These are phyloP conservation scores for Phialemonium atrogriseum DNA, from an alignment of 2,329 filamentous ascomycete species.

Conservation along the genomic window DNA sequence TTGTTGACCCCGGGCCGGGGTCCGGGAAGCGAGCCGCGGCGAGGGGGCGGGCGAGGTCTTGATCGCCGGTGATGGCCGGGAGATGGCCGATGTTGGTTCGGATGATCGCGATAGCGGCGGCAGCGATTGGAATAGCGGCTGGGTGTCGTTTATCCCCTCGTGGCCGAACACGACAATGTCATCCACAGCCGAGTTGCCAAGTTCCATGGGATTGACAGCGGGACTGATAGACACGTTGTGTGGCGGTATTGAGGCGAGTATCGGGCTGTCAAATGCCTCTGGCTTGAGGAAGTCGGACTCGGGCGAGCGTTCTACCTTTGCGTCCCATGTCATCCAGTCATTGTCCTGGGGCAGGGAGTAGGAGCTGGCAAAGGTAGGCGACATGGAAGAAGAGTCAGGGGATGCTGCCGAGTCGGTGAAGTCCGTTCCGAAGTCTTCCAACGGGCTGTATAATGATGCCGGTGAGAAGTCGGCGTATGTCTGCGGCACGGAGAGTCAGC, in stretches of 20 bases:
- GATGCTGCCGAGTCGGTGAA: slow-evolving; percentile 27
- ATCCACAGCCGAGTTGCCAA: slow-evolving; percentile 12
- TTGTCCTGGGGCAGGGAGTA: slow-evolving; percentile 18
- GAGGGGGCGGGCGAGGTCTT: not conserved
- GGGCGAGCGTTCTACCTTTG: slow-evolving; percentile 18
- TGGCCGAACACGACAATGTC: slow-evolving; percentile 15
- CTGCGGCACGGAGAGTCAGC: slow-evolving; percentile 2
- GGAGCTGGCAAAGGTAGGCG: slow-evolving; percentile 17
- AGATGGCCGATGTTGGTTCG: slow-evolving; percentile 6
- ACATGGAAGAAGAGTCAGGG: slow-evolving; percentile 22
- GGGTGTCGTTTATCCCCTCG: slow-evolving; percentile 15
- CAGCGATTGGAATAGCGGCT: slow-evolving; percentile 17
- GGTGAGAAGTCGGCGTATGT: slow-evolving; percentile 17
- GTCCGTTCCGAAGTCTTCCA: slow-evolving; percentile 23
- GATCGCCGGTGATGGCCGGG: slow-evolving; percentile 3
- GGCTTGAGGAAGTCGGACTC: slow-evolving; percentile 21
- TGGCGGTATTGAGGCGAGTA: slow-evolving; percentile 16
- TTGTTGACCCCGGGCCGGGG: not conserved
- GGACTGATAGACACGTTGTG: slow-evolving; percentile 20
- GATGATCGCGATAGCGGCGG: slow-evolving; percentile 4
- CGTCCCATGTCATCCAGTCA: slow-evolving; percentile 22
- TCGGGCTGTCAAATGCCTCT: slow-evolving; percentile 20
- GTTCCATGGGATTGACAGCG: slow-evolving; percentile 25
- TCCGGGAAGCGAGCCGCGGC: not conserved
- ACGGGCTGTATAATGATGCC: slow-evolving; percentile 15